Evolutionary conservation across 495 filamentous ascomycete species (phyloP).

Genomic region (Astrothelium subdiscretum): DNA sequence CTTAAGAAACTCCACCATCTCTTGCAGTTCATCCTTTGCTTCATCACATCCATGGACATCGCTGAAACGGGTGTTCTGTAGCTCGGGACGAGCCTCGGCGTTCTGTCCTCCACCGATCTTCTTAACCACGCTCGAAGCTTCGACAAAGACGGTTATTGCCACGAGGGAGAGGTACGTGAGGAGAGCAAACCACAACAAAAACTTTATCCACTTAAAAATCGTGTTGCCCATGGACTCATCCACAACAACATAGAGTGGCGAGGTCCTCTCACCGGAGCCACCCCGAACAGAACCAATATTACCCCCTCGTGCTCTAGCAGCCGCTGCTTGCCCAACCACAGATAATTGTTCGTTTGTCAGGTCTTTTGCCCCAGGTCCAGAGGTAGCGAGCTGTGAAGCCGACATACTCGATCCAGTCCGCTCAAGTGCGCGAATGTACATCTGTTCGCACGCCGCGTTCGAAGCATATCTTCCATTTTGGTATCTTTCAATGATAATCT

Average conservation of each 20-base stretch:
- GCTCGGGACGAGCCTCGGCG: conserved; percentile 77
- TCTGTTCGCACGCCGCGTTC: conserved; percentile 57
- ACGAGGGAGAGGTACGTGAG: conserved; percentile 63
- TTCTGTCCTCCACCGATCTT: conserved; percentile 58
- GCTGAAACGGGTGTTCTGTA: conserved; percentile 80
- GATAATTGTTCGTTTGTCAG: conserved; percentile 52
- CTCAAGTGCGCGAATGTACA: conserved; percentile 64
- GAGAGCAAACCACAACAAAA: conserved; percentile 64
- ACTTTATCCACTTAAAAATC: conserved; percentile 85
- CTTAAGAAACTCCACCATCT: conserved; percentile 89
- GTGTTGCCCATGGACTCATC: conserved; percentile 70
- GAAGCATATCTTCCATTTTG: conserved; percentile 72
- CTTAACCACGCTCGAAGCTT: conserved; percentile 63
- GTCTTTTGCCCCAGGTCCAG: conserved; percentile 14
- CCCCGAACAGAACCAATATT: conserved; percentile 45
- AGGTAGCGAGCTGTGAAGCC: conserved; percentile 3
- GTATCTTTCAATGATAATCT: conserved; percentile 81
- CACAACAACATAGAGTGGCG: conserved; percentile 88
- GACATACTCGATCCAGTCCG: conserved; percentile 40
- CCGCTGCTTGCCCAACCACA: conserved; percentile 77
- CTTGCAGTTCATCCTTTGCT: conserved; percentile 94
- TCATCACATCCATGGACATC: conserved; percentile 98
- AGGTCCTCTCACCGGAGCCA: conserved; percentile 59
- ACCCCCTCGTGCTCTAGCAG: conserved; percentile 58
- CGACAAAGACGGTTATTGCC: conserved; percentile 65